Evolutionary conservation across 345 rosid genomes (phyloP), one percentile per base, ranked within the genome.

Genomic region (Conringia planisiliqua): DNA sequence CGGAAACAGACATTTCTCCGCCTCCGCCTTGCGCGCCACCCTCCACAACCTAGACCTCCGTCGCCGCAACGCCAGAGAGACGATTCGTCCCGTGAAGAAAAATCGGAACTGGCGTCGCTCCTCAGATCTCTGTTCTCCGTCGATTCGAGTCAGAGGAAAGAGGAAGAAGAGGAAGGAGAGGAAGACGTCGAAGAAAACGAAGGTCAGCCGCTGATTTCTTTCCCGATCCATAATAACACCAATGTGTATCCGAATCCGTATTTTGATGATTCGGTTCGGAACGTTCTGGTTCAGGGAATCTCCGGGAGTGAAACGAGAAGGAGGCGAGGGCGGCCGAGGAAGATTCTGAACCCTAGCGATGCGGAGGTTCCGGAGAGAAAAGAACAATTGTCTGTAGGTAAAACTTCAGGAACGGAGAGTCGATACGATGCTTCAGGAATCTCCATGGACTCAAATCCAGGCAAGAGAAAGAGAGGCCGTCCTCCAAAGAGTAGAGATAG

Each of bases 1-100:
- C 91, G 90, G 54, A 91, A 89, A 36, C 99, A 95, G 69, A 95
- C 99, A 58, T 94, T 87, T 85, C 91, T 80, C 56, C 96, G 93
- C 40, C 89, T 95, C 73, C 95, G 93, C 51, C 86, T 94, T 1
- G 90, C 85, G 36, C 95, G 94, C 16, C 72, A 76, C 78, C 76
- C 58, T 43, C 66, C 79, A 54, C 77, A 61, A 20, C 52, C 78
- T 47, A 30, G 52, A 18, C 67, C 76, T 66, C 68, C 72, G 24
- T 76, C 81, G 22, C 54, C 79, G 63, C 84, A 76, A 44, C 74
- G 55, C 10, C 60, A 20, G 14, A 51, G 65, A 38, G 78, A 62
- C 58, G 66, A 68, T 9, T 78, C 82, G 24, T 80, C 81, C 22
- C 79, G 70, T 29, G 85, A 85, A 39, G 97, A 91, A 22, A 78